A percentile compares a stretch with the other conserved stretches of the same genome.
These are phyloP conservation scores for Austroboletus eburneus DNA, from an alignment of 768 basidiomycete genomes.

Conservation along the genomic window DNA sequence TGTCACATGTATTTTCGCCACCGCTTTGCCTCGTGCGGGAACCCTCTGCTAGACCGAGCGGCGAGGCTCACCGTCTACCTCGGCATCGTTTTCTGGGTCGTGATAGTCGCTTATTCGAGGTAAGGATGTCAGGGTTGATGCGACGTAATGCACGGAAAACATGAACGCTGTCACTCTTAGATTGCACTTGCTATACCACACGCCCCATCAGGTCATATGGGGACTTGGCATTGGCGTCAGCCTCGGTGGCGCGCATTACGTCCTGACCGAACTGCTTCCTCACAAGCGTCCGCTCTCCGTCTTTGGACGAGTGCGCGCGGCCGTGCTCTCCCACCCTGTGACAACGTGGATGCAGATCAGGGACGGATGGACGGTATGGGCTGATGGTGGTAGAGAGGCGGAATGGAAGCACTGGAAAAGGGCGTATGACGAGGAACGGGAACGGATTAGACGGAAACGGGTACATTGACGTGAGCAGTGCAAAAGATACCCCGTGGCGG, in stretches of 20 bases:
- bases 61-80: constrained; percentile 47
- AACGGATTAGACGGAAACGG: constrained; percentile 18
- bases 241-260: constrained; percentile 54
- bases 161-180: constrained; percentile 32
- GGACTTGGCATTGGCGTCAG: constrained; percentile 61
- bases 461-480: constrained; percentile 3
- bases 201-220: constrained; percentile 68
- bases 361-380: constrained; percentile 81
- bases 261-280: constrained; percentile 56
- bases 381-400: constrained; percentile 68
- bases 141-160: background rate
- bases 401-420: constrained; percentile 68
- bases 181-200: constrained; percentile 70
- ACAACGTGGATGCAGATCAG: constrained; percentile 65
- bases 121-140: constrained; percentile 30
- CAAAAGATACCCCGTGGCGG: too few relatives aligned
- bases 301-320: constrained; percentile 46
- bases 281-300: constrained; percentile 46
- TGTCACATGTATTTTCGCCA: constrained; percentile 73
- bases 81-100: constrained; percentile 53
- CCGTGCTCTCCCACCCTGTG: constrained; percentile 53
- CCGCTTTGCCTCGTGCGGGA: constrained; percentile 55
- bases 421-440: constrained; percentile 46
- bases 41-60: constrained; percentile 43
- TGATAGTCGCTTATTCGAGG: constrained; percentile 76